Conservation (phyloP, 2,329 filamentous ascomycete genomes). For the Nakataea oryzae region DNA sequence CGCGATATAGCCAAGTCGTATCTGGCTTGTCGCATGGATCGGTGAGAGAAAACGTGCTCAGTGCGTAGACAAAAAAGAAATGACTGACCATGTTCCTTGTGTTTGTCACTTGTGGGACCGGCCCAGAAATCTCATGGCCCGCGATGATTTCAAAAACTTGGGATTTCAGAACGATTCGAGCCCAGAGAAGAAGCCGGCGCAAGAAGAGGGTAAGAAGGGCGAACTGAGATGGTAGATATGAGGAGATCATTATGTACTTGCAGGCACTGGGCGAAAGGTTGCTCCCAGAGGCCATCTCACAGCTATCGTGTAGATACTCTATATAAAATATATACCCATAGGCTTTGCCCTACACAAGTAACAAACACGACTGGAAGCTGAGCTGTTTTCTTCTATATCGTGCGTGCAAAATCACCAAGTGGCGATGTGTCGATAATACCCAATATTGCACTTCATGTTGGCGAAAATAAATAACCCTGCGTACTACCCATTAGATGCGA, state of each 20-base stretch:
- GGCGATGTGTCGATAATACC: too few species aligned
- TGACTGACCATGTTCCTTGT: slow-evolving; percentile 8
- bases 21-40: slow-evolving; percentile 86
- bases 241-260: too few species aligned
- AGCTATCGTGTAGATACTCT: too few species aligned
- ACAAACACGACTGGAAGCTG: too few species aligned
- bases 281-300: too few species aligned
- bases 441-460: too few species aligned
- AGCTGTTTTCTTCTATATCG: too few species aligned
- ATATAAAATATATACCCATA: too few species aligned
- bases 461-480: too few species aligned
- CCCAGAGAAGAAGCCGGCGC: slow-evolving; percentile 17
- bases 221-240: slow-evolving; percentile 20
- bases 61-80: background rate
- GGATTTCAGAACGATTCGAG: slow-evolving; percentile 50
- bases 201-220: slow-evolving; percentile 17
- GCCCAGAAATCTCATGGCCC: slow-evolving; percentile 86
- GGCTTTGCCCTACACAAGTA: too few species aligned
- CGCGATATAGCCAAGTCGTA: slow-evolving; percentile 81
- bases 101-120: background rate
- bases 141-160: slow-evolving; percentile 88
- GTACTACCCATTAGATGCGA: background rate
- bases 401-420: too few species aligned
- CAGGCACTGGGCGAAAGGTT: too few species aligned
- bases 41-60: slow-evolving; percentile 40